Evolutionary conservation across 116 monocot species (phyloP).

Genomic region (Zostera marina): DNA sequence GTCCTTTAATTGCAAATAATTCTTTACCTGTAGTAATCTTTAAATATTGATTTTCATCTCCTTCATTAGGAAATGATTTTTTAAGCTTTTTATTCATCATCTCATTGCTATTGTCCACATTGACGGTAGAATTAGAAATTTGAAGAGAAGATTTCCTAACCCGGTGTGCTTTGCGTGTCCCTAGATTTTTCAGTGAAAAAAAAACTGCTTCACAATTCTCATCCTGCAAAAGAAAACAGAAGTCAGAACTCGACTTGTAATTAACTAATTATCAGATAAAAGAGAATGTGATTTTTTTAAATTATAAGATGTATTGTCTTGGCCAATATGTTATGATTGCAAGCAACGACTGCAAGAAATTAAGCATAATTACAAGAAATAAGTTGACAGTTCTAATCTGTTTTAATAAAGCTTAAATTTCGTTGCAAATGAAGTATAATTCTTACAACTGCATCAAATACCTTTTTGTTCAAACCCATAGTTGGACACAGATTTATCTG

Average conservation of each 20-base stretch:
- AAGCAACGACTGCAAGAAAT: too few relatives aligned
- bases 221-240: conserved; percentile 1
- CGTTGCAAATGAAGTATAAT: too few relatives aligned
- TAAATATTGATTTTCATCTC: neutral
- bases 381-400: too few relatives aligned
- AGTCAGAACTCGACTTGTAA: neutral
- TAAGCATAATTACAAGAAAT: too few relatives aligned
- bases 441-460: too few relatives aligned
- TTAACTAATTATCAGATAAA: too few relatives aligned
- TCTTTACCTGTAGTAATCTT: neutral
- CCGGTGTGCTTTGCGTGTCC: neutral
- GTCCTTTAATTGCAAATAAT: conserved; percentile 4
- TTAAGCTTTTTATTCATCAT: neutral
- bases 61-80: neutral
- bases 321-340: too few relatives aligned
- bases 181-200: neutral
- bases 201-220: conserved; percentile 2
- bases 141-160: neutral
- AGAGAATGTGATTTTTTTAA: too few relatives aligned
- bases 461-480: too few relatives aligned
- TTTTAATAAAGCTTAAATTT: too few relatives aligned
- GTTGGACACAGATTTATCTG: too few relatives aligned
- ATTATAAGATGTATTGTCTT: too few relatives aligned
- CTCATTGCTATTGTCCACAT: neutral
- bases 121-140: neutral